Base-by-base conservation (phyloP, 257 asterid species). In the Salvia rosmarinus region DNA sequence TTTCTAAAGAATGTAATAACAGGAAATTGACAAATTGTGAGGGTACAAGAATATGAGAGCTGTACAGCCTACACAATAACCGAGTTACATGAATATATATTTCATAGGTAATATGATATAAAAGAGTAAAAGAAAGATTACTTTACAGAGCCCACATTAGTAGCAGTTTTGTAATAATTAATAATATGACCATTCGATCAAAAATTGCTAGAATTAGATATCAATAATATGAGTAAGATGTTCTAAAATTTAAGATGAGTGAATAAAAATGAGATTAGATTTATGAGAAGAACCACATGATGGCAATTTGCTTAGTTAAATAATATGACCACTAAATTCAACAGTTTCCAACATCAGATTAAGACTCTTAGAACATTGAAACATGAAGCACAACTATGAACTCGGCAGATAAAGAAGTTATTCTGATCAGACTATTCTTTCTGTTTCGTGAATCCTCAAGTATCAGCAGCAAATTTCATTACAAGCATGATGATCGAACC, bases 231-330 rank as follows among this genome's bases (percentile, higher is more conserved):
- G 56, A 65, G 42, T 25, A 44, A 46, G 16, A 25, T 46, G n/a
- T n/a, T 7, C 16, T 46, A 65, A 65, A 7, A 23, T 55, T 32
- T 23, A 13, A 57, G 30, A 21, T 30, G 6, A 17, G 9, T 7
- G 68, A 28, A 12, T 30, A 20, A 49, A 34, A 14, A 47, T 44
- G 17, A n/a, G 43, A 51, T 19, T 28, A 21, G 54, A 47, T 40
- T 30, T 9, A 46, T 14, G 35, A 19, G 54, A 14, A 46, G 64
- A 16, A 63, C 66, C 40, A 25, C 19, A 40, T 44, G 46, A 32
- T 21, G 50, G 64, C 77, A 40, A 56, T 37, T 52, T 76, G 14
- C 57, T 35, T 44, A 10, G 43, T 46, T 64, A 55, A 63, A 63
- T 23, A 56, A 43, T 16, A 1, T 11, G 30, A 58, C 68, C 17